Base-by-base conservation (phyloP, 2,329 filamentous ascomycete species). In the Berkeleyomyces rouxiae region DNA sequence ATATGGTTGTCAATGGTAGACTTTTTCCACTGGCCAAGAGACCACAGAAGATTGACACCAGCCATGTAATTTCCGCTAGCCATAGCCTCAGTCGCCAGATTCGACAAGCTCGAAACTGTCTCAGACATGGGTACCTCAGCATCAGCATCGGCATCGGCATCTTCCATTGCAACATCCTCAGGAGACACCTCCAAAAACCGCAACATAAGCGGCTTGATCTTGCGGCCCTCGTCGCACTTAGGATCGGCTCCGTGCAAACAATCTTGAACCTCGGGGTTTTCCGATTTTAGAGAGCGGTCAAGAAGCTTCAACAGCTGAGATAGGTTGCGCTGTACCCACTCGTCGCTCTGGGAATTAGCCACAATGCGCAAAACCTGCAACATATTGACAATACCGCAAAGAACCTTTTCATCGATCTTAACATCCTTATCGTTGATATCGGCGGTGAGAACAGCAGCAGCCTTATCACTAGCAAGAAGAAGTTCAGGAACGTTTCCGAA, bases 31-130 rank as follows among this genome's bases (percentile, higher is more conserved):
- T 88, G 83, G 4, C 90, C 90, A 23, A 99, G 76, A 13, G 90
- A 93, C 91, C 91, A 97, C 13, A 99, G 76, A 33, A 95, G 86
- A 71, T 96, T 96, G 71, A 99, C 87, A 53, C 90, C 90, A 10
- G 91, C 90, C 16, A 91, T 82, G 69, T 95, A 90, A 67, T 90
- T 90, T 63, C 81, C 82, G 61, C 85, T 85, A 4, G 88, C 88
- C 67, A 99, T 83, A 7, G 87, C 87, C 73, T 97, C 93, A 0
- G 88, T 92, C 1, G 91, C 90, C 61, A 92, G 83, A n/a, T 84
- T 81, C 16, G 89, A 93, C 44, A 97, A 75, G 70, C 90, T 92
- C 0, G 83, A 84, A 59, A 95, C 84, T 68, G 97, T 90, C 70
- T 96, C 91, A 0, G 91, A 91, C 0, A 86, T 89, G 33, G 89